phyloP scores from a whole-genome alignment of 2,329 filamentous ascomycete species.

The Cladosporium sp. region DNA sequence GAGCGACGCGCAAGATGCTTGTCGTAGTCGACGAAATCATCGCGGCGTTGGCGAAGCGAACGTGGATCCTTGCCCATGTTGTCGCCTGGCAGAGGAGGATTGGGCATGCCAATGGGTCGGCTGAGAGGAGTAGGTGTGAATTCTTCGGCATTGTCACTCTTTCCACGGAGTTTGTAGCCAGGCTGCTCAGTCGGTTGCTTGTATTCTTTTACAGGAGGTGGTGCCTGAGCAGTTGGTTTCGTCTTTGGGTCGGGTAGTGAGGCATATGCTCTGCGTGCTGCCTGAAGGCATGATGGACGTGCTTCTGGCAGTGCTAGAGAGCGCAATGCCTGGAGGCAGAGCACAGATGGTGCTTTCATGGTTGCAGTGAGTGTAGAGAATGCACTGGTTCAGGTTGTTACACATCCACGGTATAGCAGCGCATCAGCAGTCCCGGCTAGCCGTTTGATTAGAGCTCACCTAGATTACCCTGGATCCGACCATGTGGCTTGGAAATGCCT shows the following conservation, averaged over 20 bases:
- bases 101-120: constrained; percentile 76
- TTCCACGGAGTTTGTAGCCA: constrained; percentile 21
- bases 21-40: constrained; percentile 80
- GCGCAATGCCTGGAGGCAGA: constrained; percentile 26
- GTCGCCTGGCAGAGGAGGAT: constrained; percentile 70
- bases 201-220: constrained; percentile 12
- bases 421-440: no score
- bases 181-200: constrained; percentile 11
- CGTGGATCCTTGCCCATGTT: constrained; percentile 74
- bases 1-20: constrained; percentile 75
- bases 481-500: not conserved
- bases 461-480: not conserved
- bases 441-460: no score
- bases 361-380: not conserved
- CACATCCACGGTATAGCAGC: no score
- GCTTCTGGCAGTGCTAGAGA: constrained; percentile 20
- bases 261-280: constrained; percentile 21
- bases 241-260: constrained; percentile 18
- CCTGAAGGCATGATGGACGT: constrained; percentile 3
- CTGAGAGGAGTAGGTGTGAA: constrained; percentile 52
- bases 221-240: constrained; percentile 14
- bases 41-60: constrained; percentile 61
- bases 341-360: constrained; percentile 30
- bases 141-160: constrained; percentile 31
- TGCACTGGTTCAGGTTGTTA: not conserved